These are phyloP conservation scores for Grammothele lineata DNA, from an alignment of 768 basidiomycete species.

Conservation along the genomic window DNA sequence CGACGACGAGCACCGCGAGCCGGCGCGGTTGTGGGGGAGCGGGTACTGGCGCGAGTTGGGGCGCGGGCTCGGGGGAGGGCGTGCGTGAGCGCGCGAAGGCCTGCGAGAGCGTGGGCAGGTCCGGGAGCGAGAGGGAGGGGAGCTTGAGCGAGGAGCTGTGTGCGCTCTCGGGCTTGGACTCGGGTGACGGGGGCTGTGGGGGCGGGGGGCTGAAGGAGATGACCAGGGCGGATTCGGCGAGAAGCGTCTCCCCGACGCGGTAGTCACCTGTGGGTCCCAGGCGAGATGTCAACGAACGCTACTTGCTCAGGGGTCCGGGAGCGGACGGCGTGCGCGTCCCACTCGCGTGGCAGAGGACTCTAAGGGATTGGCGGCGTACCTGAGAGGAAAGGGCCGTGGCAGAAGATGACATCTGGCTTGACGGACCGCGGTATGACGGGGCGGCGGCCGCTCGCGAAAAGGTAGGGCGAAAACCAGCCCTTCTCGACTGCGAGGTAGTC, in stretches of 20 bases:
- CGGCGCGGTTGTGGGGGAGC: slow-evolving; percentile 44
- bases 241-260: slow-evolving; percentile 50
- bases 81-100: slow-evolving; percentile 46
- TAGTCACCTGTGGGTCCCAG: slow-evolving; percentile 46
- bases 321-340: background rate
- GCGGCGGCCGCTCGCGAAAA: slow-evolving; percentile 55
- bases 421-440: slow-evolving; percentile 59
- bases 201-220: slow-evolving; percentile 38
- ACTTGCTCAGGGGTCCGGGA: background rate
- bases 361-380: slow-evolving; percentile 29
- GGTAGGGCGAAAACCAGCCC: slow-evolving; percentile 66
- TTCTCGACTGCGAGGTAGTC: slow-evolving; percentile 61
- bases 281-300: background rate
- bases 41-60: slow-evolving; percentile 38
- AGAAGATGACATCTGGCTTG: slow-evolving; percentile 64
- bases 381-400: slow-evolving; percentile 58
- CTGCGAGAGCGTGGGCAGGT: slow-evolving; percentile 37
- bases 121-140: slow-evolving; percentile 28
- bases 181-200: slow-evolving; percentile 15
- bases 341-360: no score
- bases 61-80: slow-evolving; percentile 48
- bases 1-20: slow-evolving; percentile 53
- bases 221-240: slow-evolving; percentile 51
- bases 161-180: slow-evolving; percentile 2
- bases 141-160: slow-evolving; percentile 27